Evolutionary conservation across 1,284 basidiomycete genomes (phyloP).

Genomic region (Grifola frondosa): DNA sequence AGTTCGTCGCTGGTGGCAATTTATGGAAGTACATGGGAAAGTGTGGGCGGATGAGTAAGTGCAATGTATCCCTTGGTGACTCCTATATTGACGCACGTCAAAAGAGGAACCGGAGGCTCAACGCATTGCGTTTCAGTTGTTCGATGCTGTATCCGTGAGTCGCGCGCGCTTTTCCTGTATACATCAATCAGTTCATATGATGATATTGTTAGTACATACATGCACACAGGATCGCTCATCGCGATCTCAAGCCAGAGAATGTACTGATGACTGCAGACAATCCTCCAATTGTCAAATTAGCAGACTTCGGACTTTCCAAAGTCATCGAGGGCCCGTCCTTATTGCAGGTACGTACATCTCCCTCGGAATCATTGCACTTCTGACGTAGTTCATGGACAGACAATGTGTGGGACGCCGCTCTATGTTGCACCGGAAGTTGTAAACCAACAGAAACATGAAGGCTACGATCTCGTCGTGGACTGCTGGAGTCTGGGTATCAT

Average conservation of each 20-base stretch:
- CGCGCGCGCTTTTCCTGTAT: no score
- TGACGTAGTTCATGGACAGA: conserved; percentile 41
- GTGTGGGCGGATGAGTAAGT: conserved; percentile 59
- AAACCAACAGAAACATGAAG: conserved; percentile 52
- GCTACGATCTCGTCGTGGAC: conserved; percentile 86
- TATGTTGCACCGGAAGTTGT: conserved; percentile 89
- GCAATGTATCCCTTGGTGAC: conserved; percentile 12
- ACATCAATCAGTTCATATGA: neutral
- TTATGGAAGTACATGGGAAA: conserved; percentile 67
- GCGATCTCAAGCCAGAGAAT: conserved; percentile 99
- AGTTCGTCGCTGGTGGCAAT: conserved; percentile 15
- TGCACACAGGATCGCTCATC: conserved; percentile 77
- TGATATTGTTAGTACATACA: conserved; percentile 64
- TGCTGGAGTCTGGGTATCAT: conserved; percentile 94
- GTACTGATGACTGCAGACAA: conserved; percentile 80
- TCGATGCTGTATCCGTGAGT: conserved; percentile 65
- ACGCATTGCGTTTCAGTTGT: conserved; percentile 73
- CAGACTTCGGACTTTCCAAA: conserved; percentile 96
- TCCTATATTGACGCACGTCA: neutral
- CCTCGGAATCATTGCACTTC: neutral
- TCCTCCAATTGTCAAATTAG: conserved; percentile 89
- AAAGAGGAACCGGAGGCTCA: conserved; percentile 57
- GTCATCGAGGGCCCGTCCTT: conserved; percentile 91
- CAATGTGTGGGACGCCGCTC: conserved; percentile 82
- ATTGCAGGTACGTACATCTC: conserved; percentile 87